Percentiles rank a stretch among this genome's conserved stretches.
Conservation (phyloP, 2,329 filamentous ascomycete genomes). For the Ceratocystis cacaofunesta region DNA sequence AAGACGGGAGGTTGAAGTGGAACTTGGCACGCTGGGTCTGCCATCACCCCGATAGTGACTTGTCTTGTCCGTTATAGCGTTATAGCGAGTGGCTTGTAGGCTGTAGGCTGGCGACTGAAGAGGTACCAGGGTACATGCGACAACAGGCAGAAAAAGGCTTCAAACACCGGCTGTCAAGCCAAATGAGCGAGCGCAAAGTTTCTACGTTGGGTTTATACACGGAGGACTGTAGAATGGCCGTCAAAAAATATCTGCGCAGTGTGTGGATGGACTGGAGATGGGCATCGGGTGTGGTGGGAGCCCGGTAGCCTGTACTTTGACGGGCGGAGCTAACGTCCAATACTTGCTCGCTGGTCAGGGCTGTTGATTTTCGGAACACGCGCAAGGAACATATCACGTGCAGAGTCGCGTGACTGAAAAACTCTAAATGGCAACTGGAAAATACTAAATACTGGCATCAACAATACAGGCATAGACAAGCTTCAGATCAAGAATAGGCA, state of each 20-base stretch:
- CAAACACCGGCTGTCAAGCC: not conserved
- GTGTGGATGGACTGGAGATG: not conserved
- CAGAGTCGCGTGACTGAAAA: not conserved
- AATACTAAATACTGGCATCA: not conserved
- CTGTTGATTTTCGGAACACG: not conserved
- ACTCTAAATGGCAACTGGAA: not conserved
- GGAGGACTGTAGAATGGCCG: not conserved
- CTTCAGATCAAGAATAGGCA: not conserved
- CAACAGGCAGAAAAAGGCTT: not conserved
- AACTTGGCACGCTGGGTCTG: constrained; percentile 10
- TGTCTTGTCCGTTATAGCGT: constrained; percentile 6
- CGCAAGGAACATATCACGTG: not conserved
- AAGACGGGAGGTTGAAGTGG: constrained; percentile 40
- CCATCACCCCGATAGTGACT: constrained; percentile 8
- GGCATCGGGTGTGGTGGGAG: not conserved
- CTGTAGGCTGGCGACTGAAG: not conserved
- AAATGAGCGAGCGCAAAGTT: not conserved
- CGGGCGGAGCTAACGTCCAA: constrained; percentile 3
- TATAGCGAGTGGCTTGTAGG: not conserved
- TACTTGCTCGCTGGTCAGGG: not conserved
- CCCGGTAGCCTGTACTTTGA: not conserved
- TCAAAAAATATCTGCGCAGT: not conserved
- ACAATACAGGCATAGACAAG: too few relatives aligned
- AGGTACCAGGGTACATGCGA: constrained; percentile 10
- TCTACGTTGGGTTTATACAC: not conserved